phyloP scores from a whole-genome alignment of 805 yeast genomes.

The Metschnikowia borealis region DNA sequence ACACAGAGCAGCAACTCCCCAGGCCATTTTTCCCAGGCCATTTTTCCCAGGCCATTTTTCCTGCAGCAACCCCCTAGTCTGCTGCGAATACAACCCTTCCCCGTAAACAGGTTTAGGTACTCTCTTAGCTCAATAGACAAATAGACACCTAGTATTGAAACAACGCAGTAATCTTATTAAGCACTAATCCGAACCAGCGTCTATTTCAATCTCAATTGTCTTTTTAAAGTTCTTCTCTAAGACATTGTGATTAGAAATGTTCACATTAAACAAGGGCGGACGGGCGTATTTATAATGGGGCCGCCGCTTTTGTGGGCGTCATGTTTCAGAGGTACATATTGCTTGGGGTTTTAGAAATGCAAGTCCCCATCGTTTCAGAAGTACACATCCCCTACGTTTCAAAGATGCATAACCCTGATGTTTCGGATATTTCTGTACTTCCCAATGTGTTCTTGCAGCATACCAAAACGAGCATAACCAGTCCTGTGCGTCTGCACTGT shows the following conservation, averaged over 20 bases:
- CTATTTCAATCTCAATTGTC: too few species aligned
- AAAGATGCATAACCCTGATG: background rate
- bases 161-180: too few species aligned
- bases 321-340: background rate
- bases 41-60: background rate
- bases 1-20: background rate
- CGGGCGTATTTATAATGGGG: background rate
- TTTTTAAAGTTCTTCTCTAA: too few species aligned
- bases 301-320: background rate
- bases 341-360: background rate
- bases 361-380: background rate
- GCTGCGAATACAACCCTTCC: background rate
- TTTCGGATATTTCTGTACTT: background rate
- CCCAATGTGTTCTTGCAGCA: background rate
- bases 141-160: background rate
- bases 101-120: background rate
- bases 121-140: background rate
- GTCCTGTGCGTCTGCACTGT: background rate
- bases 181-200: too few species aligned
- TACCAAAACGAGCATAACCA: slow-evolving; percentile 1
- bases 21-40: background rate
- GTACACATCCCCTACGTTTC: background rate
- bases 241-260: background rate
- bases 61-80: background rate
- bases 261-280: background rate